These are phyloP conservation scores for Cynanchum wilfordii DNA, from an alignment of 257 asterid species.

Conservation along the genomic window DNA sequence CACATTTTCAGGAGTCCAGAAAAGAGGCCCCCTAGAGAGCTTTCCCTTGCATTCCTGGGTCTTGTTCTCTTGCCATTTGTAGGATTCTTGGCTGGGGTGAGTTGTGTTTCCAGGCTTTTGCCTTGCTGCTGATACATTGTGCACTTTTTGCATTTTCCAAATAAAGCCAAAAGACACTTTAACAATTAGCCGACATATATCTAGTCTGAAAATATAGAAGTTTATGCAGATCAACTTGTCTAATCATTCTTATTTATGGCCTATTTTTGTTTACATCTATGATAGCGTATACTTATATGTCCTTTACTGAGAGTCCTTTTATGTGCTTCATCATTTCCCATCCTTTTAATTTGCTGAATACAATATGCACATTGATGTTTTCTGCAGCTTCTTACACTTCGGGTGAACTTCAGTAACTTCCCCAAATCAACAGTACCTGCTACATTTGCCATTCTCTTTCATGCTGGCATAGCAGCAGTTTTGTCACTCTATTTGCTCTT, in stretches of 20 bases:
- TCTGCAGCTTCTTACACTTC: conserved; percentile 59
- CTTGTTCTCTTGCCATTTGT: conserved; percentile 68
- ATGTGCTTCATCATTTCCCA: background rate
- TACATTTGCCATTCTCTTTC: conserved; percentile 69
- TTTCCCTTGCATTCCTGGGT: conserved; percentile 72
- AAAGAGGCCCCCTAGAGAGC: conserved; percentile 75
- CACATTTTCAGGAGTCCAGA: conserved; percentile 92
- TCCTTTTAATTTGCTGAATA: background rate
- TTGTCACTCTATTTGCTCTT: conserved; percentile 66
- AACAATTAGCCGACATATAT: background rate
- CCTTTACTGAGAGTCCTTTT: background rate
- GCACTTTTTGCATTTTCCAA: background rate
- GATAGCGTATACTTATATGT: background rate
- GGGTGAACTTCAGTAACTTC: conserved; percentile 75
- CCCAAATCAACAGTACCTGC: conserved; percentile 65
- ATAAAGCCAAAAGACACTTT: background rate
- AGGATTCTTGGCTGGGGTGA: conserved; percentile 92
- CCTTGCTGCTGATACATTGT: conserved; percentile 7
- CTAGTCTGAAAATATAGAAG: too few species aligned
- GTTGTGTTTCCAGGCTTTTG: conserved; percentile 12
- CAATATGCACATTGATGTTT: background rate
- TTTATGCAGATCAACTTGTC: background rate
- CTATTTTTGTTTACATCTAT: background rate
- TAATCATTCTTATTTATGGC: background rate
- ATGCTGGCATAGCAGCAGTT: conserved; percentile 78